Conservation (phyloP, 208 protist species). For the Phytomonas serpens region DNA sequence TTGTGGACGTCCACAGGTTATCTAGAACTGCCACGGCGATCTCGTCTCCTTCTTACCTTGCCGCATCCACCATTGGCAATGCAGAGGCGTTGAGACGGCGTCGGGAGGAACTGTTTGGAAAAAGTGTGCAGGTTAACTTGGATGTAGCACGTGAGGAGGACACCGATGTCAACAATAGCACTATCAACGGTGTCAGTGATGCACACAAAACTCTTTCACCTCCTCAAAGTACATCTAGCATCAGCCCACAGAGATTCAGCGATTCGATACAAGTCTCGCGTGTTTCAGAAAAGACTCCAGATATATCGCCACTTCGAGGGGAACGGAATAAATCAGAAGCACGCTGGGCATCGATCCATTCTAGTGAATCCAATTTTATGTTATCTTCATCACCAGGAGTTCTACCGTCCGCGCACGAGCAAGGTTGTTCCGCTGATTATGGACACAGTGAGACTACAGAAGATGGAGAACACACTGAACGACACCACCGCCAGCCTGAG, state of each 20-base stretch:
- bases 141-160: background rate
- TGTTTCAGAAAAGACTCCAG: background rate
- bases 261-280: background rate
- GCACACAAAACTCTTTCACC: background rate
- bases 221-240: background rate
- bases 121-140: background rate
- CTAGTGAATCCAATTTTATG: background rate
- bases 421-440: background rate
- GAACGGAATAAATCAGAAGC: background rate
- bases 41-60: slow-evolving; percentile 15
- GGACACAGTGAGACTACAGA: background rate
- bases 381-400: background rate
- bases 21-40: background rate
- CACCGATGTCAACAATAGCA: background rate
- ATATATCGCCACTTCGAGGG: background rate
- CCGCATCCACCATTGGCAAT: slow-evolving; percentile 29
- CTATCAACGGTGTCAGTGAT: background rate
- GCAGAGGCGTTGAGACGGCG: slow-evolving; percentile 39
- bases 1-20: background rate
- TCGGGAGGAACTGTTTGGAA: slow-evolving; percentile 46
- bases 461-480: background rate
- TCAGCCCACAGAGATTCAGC: background rate
- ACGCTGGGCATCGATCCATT: background rate
- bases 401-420: background rate
- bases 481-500: background rate